These are phyloP conservation scores for Ophiostoma sp. DNA, from an alignment of 2,329 filamentous ascomycete genomes.

Conservation along the genomic window DNA sequence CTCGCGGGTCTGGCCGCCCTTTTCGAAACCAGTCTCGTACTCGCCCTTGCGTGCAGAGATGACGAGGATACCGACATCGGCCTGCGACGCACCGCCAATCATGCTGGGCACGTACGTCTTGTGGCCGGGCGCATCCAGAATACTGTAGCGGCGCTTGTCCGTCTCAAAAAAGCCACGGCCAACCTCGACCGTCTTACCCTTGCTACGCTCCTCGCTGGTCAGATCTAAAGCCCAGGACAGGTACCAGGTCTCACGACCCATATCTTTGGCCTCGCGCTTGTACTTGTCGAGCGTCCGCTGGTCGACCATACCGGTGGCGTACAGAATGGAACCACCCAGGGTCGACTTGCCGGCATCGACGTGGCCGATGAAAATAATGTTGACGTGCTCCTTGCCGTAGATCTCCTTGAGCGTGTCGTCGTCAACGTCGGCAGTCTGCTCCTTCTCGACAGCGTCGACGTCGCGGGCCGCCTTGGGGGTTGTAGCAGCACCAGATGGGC, in stretches of 20 bases:
- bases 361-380: slow-evolving; percentile 94
- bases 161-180: slow-evolving; percentile 96
- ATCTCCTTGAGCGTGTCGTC: slow-evolving; percentile 80
- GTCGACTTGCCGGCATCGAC: slow-evolving; percentile 98
- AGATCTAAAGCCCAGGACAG: slow-evolving; percentile 96
- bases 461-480: slow-evolving; percentile 56
- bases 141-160: slow-evolving; percentile 91
- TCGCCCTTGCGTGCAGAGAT: slow-evolving; percentile 96
- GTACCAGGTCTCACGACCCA: slow-evolving; percentile 97
- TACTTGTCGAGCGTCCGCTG: slow-evolving; percentile 98
- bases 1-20: slow-evolving; percentile 93
- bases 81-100: slow-evolving; percentile 88
- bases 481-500: slow-evolving; percentile 55
- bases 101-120: slow-evolving; percentile 98
- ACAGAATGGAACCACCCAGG: slow-evolving; percentile 86
- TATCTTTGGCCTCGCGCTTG: slow-evolving; percentile 91
- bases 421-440: slow-evolving; percentile 69
- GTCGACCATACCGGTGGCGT: slow-evolving; percentile 97
- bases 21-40: slow-evolving; percentile 96
- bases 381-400: slow-evolving; percentile 88
- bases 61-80: slow-evolving; percentile 89
- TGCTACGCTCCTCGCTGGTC: slow-evolving; percentile 90
- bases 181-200: slow-evolving; percentile 98
- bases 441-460: slow-evolving; percentile 76
- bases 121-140: slow-evolving; percentile 93